Evolutionary conservation across 805 yeast species (phyloP).

Genomic region (Huiozyma naganishii): DNA sequence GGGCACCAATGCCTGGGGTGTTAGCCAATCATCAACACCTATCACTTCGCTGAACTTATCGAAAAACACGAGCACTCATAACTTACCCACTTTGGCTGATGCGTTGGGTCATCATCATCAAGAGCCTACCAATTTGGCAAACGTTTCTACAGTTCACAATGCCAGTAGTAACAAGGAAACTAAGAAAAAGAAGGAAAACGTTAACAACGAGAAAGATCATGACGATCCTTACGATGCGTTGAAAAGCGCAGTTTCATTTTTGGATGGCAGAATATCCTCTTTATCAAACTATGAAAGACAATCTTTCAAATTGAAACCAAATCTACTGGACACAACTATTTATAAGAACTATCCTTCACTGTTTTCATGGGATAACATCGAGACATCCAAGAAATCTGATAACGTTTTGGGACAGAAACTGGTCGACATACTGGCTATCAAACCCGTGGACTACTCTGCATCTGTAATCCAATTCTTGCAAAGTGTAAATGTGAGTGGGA

Average conservation of each 20-base stretch:
- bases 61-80: conserved; percentile 14
- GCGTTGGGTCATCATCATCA: conserved; percentile 5
- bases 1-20: conserved; percentile 28
- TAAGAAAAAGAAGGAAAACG: conserved; percentile 22
- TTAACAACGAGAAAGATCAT: conserved; percentile 27
- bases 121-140: background rate
- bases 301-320: conserved; percentile 30
- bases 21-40: conserved; percentile 23
- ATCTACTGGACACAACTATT: conserved; percentile 19
- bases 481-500: conserved; percentile 14
- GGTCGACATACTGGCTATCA: conserved; percentile 28
- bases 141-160: conserved; percentile 1
- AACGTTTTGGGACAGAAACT: conserved; percentile 25
- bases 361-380: conserved; percentile 36
- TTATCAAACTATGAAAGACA: conserved; percentile 31
- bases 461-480: conserved; percentile 25
- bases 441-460: conserved; percentile 25
- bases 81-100: conserved; percentile 22
- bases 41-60: conserved; percentile 16
- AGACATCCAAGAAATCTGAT: conserved; percentile 26
- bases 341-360: conserved; percentile 33
- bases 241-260: conserved; percentile 35
- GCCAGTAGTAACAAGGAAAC: conserved; percentile 12
- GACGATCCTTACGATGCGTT: conserved; percentile 39
- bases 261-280: conserved; percentile 37